Evolutionary conservation across 768 basidiomycete species (phyloP).

Genomic region (Suillus americanus): DNA sequence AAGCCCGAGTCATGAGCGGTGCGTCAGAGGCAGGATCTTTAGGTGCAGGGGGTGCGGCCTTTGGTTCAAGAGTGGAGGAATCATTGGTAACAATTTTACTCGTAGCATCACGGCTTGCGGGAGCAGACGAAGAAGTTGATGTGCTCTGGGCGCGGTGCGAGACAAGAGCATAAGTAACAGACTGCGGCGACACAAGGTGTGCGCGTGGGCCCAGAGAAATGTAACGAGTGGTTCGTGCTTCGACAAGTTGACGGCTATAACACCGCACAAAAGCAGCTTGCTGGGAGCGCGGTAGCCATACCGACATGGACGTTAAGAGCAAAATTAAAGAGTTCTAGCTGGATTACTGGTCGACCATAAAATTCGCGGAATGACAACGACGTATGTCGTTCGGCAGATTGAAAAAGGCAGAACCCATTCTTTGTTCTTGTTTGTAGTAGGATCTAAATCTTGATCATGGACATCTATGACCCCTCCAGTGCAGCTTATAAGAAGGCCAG

Average conservation of each 20-base stretch:
- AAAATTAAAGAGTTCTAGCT: slow-evolving; percentile 1
- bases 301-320: slow-evolving; percentile 49
- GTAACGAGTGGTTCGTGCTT: slow-evolving; percentile 22
- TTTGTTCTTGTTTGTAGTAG: slow-evolving; percentile 30
- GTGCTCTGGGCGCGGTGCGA: slow-evolving; percentile 37
- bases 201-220: slow-evolving; percentile 17
- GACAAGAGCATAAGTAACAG: slow-evolving; percentile 17
- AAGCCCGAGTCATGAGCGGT: slow-evolving; percentile 60
- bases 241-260: slow-evolving; percentile 18
- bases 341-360: slow-evolving; percentile 10
- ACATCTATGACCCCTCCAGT: slow-evolving; percentile 45
- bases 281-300: slow-evolving; percentile 70
- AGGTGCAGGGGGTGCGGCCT: slow-evolving; percentile 48
- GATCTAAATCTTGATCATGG: neutral
- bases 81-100: slow-evolving; percentile 9
- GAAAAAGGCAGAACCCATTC: slow-evolving; percentile 1
- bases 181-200: slow-evolving; percentile 15
- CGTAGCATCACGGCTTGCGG: slow-evolving; percentile 9
- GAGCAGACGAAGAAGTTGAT: slow-evolving; percentile 24
- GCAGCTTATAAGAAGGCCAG: slow-evolving; percentile 60
- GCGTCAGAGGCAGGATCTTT: slow-evolving; percentile 41
- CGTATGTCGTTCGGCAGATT: slow-evolving; percentile 10
- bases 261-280: slow-evolving; percentile 43
- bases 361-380: slow-evolving; percentile 3
- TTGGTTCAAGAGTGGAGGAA: slow-evolving; percentile 37